Percentiles rank a stretch among this genome's conserved stretches.
These are phyloP conservation scores for Gamarada debralockiae DNA, from an alignment of 495 filamentous ascomycete species.

Conservation along the genomic window DNA sequence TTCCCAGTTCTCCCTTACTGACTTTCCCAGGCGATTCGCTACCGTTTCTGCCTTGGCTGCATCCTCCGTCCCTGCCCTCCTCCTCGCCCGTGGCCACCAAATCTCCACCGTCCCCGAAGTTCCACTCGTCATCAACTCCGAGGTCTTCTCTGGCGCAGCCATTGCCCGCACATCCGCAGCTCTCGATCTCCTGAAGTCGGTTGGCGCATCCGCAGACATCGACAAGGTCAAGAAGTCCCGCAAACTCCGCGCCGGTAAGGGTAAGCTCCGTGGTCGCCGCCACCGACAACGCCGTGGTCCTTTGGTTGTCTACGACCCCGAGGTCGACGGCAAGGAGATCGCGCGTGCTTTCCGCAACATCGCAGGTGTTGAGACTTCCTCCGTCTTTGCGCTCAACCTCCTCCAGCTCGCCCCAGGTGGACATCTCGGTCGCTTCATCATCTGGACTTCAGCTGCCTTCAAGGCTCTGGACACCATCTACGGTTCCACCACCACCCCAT, in stretches of 20 bases:
- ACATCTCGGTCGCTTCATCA: conserved; percentile 96
- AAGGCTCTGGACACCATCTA: conserved; percentile 94
- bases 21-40: conserved; percentile 75
- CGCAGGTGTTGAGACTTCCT: conserved; percentile 93
- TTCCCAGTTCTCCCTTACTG: conserved; percentile 12
- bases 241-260: conserved; percentile 96
- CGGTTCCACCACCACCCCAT: conserved; percentile 79
- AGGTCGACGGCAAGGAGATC: conserved; percentile 88
- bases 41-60: conserved; percentile 95
- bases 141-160: conserved; percentile 71
- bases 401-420: conserved; percentile 98
- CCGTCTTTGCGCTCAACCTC: conserved; percentile 94
- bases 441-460: conserved; percentile 98
- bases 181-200: conserved; percentile 76
- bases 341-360: conserved; percentile 95
- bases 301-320: conserved; percentile 92
- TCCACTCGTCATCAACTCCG: conserved; percentile 89
- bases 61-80: conserved; percentile 87
- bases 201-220: conserved; percentile 87
- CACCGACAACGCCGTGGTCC: conserved; percentile 96
- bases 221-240: conserved; percentile 89
- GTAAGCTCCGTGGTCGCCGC: conserved; percentile 91
- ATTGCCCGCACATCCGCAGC: conserved; percentile 88
- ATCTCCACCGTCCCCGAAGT: conserved; percentile 90
- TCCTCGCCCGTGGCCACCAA: conserved; percentile 95